Conservation (phyloP, 1,284 basidiomycete genomes). For the Quambalaria eucalypti region DNA sequence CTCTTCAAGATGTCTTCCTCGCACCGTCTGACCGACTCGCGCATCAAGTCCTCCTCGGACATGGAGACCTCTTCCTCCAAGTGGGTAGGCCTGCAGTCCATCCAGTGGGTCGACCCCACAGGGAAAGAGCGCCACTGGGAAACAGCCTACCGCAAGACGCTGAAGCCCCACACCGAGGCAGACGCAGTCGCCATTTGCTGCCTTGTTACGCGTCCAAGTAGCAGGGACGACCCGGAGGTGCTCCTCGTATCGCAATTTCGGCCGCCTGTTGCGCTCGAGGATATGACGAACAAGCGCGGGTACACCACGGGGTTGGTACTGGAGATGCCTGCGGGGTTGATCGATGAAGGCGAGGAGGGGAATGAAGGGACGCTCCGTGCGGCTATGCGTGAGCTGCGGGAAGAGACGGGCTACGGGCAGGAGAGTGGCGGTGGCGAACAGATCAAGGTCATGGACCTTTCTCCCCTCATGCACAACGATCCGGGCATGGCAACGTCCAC, state of each 20-base stretch:
- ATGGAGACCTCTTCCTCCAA: constrained; percentile 34
- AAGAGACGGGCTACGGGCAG: constrained; percentile 44
- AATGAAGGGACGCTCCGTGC: constrained; percentile 35
- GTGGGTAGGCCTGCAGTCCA: constrained; percentile 39
- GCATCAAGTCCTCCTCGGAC: constrained; percentile 15
- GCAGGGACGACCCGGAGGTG: constrained; percentile 18
- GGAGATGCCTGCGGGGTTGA: constrained; percentile 44
- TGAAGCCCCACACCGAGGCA: constrained; percentile 34
- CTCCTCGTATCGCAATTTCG: constrained; percentile 40
- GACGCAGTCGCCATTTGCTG: constrained; percentile 44
- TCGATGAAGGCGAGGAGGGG: constrained; percentile 40
- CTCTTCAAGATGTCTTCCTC: constrained; percentile 24
- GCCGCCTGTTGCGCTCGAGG: constrained; percentile 19
- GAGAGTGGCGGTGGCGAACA: constrained; percentile 18
- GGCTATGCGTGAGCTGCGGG: constrained; percentile 34
- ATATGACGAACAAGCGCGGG: background rate
- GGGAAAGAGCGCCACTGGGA: constrained; percentile 44
- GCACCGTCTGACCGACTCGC: constrained; percentile 13
- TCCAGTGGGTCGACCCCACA: constrained; percentile 41
- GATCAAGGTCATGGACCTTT: constrained; percentile 25
- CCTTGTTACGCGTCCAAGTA: constrained; percentile 30
- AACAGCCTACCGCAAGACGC: constrained; percentile 37
- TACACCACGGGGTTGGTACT: constrained; percentile 19
- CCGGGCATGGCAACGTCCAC: constrained; percentile 37
- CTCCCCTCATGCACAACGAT: constrained; percentile 34